A percentile compares a stretch with the other conserved stretches of the same genome.
Conservation (phyloP, 2,329 filamentous ascomycete genomes). For the Xylaria polymorpha region DNA sequence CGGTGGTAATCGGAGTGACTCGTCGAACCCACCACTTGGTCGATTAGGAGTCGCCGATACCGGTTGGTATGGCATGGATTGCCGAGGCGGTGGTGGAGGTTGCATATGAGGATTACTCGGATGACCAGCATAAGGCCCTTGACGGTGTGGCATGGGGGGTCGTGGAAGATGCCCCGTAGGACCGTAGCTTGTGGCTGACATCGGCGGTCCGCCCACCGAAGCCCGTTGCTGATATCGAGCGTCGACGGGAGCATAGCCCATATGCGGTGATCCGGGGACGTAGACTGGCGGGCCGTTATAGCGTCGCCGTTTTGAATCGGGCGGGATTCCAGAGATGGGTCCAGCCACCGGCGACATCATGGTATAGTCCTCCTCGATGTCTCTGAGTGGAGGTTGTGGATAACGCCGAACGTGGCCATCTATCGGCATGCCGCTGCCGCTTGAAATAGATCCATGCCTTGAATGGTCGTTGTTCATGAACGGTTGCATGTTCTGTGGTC, state of each 20-base stretch:
- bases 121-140: constrained; percentile 27
- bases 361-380: constrained; percentile 54
- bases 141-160: constrained; percentile 41
- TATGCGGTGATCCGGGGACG: constrained; percentile 56
- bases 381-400: constrained; percentile 57
- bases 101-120: constrained; percentile 57
- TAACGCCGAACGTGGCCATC: constrained; percentile 73
- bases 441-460: constrained; percentile 47
- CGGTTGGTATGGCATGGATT: constrained; percentile 52
- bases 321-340: constrained; percentile 36
- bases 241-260: constrained; percentile 47
- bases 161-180: constrained; percentile 47
- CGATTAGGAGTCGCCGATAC: constrained; percentile 48
- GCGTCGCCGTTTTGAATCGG: constrained; percentile 51
- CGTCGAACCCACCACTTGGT: constrained; percentile 63
- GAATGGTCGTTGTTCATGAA: constrained; percentile 48
- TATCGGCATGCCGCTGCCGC: constrained; percentile 52
- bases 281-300: constrained; percentile 49
- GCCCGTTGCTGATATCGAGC: constrained; percentile 50
- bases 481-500: constrained; percentile 39
- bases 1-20: constrained; percentile 65
- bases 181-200: constrained; percentile 47
- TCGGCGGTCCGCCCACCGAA: constrained; percentile 42
- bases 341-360: constrained; percentile 49
- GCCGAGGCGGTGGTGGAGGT: constrained; percentile 67